These are phyloP conservation scores for Proliferodiscus dingleyae DNA, from an alignment of 2,329 filamentous ascomycete species.

Conservation along the genomic window DNA sequence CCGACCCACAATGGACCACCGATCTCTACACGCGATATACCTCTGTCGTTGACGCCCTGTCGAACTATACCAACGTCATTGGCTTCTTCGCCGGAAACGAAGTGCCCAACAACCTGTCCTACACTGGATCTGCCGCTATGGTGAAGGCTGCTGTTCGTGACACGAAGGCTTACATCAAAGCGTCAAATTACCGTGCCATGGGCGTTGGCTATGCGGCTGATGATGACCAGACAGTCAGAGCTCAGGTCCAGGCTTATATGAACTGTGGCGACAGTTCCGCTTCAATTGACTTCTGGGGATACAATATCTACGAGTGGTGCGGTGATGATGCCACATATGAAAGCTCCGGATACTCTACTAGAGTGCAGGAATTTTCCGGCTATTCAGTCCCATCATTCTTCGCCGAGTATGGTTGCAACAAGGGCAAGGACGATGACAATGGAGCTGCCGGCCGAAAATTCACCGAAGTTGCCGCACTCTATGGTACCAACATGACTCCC, in stretches of 20 bases:
- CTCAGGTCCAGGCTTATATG: slow-evolving; percentile 82
- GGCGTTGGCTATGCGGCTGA: slow-evolving; percentile 94
- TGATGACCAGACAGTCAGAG: slow-evolving; percentile 78
- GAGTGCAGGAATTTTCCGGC: slow-evolving; percentile 76
- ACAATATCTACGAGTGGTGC: slow-evolving; percentile 99
- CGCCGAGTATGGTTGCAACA: slow-evolving; percentile 96
- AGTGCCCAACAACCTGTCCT: slow-evolving; percentile 81
- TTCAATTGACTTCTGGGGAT: slow-evolving; percentile 94
- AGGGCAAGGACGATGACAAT: slow-evolving; percentile 31
- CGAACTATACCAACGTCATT: slow-evolving; percentile 81
- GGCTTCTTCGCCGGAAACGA: slow-evolving; percentile 99
- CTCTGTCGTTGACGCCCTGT: slow-evolving; percentile 72
- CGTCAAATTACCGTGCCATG: slow-evolving; percentile 68
- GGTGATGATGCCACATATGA: slow-evolving; percentile 71
- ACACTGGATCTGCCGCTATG: slow-evolving; percentile 83
- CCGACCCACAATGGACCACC: slow-evolving; percentile 72
- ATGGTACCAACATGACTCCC: slow-evolving; percentile 69
- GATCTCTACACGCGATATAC: slow-evolving; percentile 77
- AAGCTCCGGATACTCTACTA: slow-evolving; percentile 71
- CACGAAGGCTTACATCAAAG: slow-evolving; percentile 86
- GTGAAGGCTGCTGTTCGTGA: slow-evolving; percentile 97
- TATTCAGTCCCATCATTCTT: slow-evolving; percentile 97
- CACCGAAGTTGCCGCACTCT: slow-evolving; percentile 78
- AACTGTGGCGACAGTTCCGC: slow-evolving; percentile 68
- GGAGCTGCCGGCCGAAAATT: slow-evolving; percentile 59